phyloP scores from a whole-genome alignment of 495 filamentous ascomycete species.

The Polyplosphaeria fusca region DNA sequence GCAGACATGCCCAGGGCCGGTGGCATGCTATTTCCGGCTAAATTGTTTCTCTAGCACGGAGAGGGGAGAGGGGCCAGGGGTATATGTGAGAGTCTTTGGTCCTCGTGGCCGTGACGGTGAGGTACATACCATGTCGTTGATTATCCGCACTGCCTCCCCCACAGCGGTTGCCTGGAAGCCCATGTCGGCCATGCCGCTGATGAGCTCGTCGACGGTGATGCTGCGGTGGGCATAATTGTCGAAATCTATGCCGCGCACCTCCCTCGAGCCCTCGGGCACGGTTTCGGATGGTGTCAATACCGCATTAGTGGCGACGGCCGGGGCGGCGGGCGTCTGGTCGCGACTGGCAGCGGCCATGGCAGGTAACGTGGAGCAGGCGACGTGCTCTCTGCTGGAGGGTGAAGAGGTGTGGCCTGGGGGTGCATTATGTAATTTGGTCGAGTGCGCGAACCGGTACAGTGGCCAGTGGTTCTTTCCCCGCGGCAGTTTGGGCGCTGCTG shows the following conservation, averaged over 20 bases:
- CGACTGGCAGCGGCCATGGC: constrained; percentile 19
- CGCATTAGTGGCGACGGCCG: constrained; percentile 69
- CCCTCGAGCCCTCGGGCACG: constrained; percentile 66
- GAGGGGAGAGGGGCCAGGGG: neutral
- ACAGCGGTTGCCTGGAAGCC: constrained; percentile 91
- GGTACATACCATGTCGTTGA: constrained; percentile 92
- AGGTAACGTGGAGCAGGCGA: neutral
- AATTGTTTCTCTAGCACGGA: constrained; percentile 11
- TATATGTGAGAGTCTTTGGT: neutral
- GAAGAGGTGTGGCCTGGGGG: too few relatives aligned
- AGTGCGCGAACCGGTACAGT: too few relatives aligned
- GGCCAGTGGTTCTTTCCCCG: too few relatives aligned
- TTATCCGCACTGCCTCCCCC: constrained; percentile 76
- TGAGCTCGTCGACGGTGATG: constrained; percentile 80
- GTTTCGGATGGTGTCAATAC: constrained; percentile 86
- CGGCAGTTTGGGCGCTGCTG: too few relatives aligned
- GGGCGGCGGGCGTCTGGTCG: constrained; percentile 39
- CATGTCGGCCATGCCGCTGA: constrained; percentile 77
- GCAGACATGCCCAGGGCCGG: neutral
- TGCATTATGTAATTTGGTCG: too few relatives aligned
- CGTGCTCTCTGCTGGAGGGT: constrained; percentile 1
- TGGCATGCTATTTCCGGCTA: constrained; percentile 21
- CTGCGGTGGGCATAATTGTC: constrained; percentile 67
- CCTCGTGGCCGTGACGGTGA: neutral
- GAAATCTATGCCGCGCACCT: constrained; percentile 87